These are phyloP conservation scores for Sclerotinia glacialis DNA, from an alignment of 2,329 filamentous ascomycete genomes.

Conservation along the genomic window DNA sequence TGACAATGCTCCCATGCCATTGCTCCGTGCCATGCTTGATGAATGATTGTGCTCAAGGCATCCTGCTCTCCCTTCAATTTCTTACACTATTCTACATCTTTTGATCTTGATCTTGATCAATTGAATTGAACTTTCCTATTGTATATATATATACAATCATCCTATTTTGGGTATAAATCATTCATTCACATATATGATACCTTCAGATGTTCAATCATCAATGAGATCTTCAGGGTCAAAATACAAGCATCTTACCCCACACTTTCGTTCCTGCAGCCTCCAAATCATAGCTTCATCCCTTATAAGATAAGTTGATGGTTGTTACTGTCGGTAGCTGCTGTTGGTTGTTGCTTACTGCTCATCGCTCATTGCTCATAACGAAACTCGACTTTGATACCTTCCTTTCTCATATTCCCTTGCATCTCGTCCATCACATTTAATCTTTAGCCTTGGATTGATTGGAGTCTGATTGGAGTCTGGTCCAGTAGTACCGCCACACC, in stretches of 20 bases:
- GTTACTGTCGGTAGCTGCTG: background rate
- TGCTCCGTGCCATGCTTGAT: constrained; percentile 18
- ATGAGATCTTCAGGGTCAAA: constrained; percentile 7
- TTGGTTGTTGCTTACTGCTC: no score
- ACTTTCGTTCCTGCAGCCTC: constrained; percentile 28
- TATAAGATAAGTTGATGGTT: background rate
- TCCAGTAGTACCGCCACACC: background rate
- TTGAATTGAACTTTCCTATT: background rate
- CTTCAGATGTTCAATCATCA: background rate
- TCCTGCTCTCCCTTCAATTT: background rate
- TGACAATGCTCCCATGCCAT: constrained; percentile 20
- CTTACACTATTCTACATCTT: background rate
- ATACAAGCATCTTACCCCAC: constrained; percentile 29
- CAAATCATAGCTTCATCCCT: constrained; percentile 12
- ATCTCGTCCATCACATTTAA: background rate
- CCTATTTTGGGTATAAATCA: background rate
- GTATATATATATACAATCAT: background rate
- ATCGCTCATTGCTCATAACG: background rate
- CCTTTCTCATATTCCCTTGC: background rate
- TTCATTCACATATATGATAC: background rate
- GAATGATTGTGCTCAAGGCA: no score
- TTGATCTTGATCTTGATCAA: no score
- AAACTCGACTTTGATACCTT: background rate
- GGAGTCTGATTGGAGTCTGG: background rate
- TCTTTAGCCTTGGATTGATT: background rate